phyloP scores from a whole-genome alignment of 2,329 filamentous ascomycete species.

The Trichoderma brevicompactum region DNA sequence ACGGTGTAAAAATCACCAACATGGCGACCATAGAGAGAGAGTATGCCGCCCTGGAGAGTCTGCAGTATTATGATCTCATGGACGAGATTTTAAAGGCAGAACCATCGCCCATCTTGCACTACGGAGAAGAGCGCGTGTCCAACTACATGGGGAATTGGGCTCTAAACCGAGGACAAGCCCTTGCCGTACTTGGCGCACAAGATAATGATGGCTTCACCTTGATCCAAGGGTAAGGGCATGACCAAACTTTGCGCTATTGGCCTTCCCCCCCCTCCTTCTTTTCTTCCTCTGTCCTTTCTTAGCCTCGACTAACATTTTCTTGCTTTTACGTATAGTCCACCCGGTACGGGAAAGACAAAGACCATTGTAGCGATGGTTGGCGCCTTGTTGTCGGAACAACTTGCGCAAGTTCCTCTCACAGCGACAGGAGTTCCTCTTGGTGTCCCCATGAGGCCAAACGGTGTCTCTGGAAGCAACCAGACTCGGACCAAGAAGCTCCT shows the following conservation, averaged over 20 bases:
- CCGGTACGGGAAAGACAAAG: slow-evolving; percentile 97
- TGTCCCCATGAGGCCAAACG: slow-evolving; percentile 38
- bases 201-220: slow-evolving; percentile 97
- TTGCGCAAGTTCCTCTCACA: slow-evolving; percentile 39
- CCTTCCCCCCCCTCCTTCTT: neutral
- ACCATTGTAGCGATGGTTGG: slow-evolving; percentile 97
- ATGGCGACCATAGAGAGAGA: slow-evolving; percentile 95
- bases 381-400: slow-evolving; percentile 60
- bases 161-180: slow-evolving; percentile 86
- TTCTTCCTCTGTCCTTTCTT: neutral
- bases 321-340: slow-evolving; percentile 61
- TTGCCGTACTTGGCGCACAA: slow-evolving; percentile 86
- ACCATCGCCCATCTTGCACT: slow-evolving; percentile 84
- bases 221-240: slow-evolving; percentile 73
- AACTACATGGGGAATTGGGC: slow-evolving; percentile 75
- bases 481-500: slow-evolving; percentile 76
- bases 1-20: slow-evolving; percentile 83
- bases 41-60: slow-evolving; percentile 85
- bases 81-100: slow-evolving; percentile 88
- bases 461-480: slow-evolving; percentile 36
- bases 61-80: slow-evolving; percentile 95
- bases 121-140: slow-evolving; percentile 72
- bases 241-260: neutral
- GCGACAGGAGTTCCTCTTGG: slow-evolving; percentile 42
- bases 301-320: neutral